These are phyloP conservation scores for Kodamaea suecica DNA, from an alignment of 1,139 yeast genomes.

Conservation along the genomic window DNA sequence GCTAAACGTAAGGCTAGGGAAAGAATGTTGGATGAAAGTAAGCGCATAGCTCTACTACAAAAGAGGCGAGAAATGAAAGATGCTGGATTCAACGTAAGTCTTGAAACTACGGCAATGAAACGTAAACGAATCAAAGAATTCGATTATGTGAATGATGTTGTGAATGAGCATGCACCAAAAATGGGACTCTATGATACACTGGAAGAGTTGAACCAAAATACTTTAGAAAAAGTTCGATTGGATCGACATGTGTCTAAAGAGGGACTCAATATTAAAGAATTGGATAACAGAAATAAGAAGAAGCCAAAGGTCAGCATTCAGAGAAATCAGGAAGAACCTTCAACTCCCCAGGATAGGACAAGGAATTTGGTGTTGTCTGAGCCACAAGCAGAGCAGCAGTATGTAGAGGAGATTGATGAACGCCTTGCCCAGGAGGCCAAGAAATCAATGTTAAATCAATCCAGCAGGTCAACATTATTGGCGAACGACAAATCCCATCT, in stretches of 20 bases:
- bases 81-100: conserved; percentile 68
- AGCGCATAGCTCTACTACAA: conserved; percentile 71
- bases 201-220: conserved; percentile 50
- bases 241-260: conserved; percentile 42
- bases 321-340: not conserved
- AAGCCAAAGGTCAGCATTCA: conserved; percentile 1
- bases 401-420: not conserved
- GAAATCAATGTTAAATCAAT: not conserved
- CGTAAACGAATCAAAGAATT: conserved; percentile 54
- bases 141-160: conserved; percentile 81
- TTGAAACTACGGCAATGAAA: conserved; percentile 47
- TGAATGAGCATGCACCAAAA: conserved; percentile 72
- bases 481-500: no score
- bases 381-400: not conserved
- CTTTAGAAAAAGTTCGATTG: conserved; percentile 38
- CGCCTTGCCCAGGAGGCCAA: not conserved
- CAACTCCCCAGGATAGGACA: conserved; percentile 24
- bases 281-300: conserved; percentile 30
- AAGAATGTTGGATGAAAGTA: conserved; percentile 68
- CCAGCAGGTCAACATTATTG: not conserved
- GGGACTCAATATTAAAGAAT: conserved; percentile 48
- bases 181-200: conserved; percentile 67
- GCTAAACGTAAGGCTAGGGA: conserved; percentile 91
- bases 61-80: conserved; percentile 82
- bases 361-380: conserved; percentile 55